Conservation (phyloP, 306 rosid species). For the Cicer yamashitae region DNA sequence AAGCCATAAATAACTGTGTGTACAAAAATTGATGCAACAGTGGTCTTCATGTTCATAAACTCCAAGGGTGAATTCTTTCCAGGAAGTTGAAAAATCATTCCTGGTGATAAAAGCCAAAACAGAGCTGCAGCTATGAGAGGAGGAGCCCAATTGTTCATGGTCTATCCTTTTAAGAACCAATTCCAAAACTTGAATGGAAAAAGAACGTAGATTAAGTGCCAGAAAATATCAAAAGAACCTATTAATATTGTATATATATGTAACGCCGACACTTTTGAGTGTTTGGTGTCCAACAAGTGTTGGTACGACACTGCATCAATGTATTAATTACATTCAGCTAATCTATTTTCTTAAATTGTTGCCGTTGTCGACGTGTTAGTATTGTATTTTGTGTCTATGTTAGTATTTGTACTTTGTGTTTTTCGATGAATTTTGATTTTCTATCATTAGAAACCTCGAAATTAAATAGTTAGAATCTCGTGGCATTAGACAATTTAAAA, state of each 20-base stretch:
- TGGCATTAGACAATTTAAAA: no score
- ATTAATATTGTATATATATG: neutral
- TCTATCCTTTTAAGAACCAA: neutral
- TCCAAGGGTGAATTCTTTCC: conserved; percentile 70
- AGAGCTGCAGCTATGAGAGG: conserved; percentile 80
- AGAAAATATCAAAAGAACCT: neutral
- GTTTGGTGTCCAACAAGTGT: no score
- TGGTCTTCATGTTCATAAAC: conserved; percentile 90
- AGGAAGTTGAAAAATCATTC: conserved; percentile 86
- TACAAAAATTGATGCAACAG: conserved; percentile 76
- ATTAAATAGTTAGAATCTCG: no score
- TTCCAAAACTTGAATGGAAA: conserved; percentile 18
- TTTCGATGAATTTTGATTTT: no score
- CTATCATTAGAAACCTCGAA: no score
- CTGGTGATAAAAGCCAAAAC: conserved; percentile 81
- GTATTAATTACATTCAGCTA: no score
- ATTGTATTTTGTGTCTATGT: neutral
- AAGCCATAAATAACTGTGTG: conserved; percentile 83
- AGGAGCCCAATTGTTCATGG: conserved; percentile 83
- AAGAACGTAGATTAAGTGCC: conserved; percentile 15
- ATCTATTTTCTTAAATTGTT: no score
- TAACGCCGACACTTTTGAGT: no score
- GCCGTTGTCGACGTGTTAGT: neutral
- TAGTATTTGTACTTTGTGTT: no score
- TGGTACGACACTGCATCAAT: no score